phyloP scores from a whole-genome alignment of 257 asterid species.

The Pogostemon cablin region DNA sequence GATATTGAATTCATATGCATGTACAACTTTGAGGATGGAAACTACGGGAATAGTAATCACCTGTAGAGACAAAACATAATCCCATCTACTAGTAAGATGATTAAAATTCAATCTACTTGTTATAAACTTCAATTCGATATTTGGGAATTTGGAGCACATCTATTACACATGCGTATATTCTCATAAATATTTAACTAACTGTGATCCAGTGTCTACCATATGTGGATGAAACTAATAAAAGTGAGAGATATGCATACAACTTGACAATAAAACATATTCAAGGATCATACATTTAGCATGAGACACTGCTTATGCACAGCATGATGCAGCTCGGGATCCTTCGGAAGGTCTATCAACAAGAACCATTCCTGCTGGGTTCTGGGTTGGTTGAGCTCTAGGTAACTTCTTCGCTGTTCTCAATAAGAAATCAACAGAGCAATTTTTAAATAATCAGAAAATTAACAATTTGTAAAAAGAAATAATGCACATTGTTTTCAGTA shows the following conservation, averaged over 20 bases:
- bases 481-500: neutral
- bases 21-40: too few relatives aligned
- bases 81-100: too few relatives aligned
- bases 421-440: neutral
- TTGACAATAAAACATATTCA: neutral
- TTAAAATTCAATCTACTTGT: too few relatives aligned
- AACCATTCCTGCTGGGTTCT: slow-evolving; percentile 77
- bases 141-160: too few relatives aligned
- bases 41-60: too few relatives aligned
- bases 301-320: slow-evolving; percentile 49
- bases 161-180: too few relatives aligned
- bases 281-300: slow-evolving; percentile 29
- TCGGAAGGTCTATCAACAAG: slow-evolving; percentile 71
- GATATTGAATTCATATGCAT: neutral
- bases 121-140: too few relatives aligned
- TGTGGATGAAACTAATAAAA: neutral
- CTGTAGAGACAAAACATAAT: too few relatives aligned
- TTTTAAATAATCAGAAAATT: neutral
- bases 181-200: too few relatives aligned
- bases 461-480: neutral
- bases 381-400: slow-evolving; percentile 73
- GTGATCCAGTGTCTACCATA: too few relatives aligned
- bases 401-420: slow-evolving; percentile 63
- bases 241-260: neutral
- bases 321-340: slow-evolving; percentile 58